Conservation (phyloP, 2,329 filamentous ascomycete genomes). For the Blastomyces emzantsi region DNA sequence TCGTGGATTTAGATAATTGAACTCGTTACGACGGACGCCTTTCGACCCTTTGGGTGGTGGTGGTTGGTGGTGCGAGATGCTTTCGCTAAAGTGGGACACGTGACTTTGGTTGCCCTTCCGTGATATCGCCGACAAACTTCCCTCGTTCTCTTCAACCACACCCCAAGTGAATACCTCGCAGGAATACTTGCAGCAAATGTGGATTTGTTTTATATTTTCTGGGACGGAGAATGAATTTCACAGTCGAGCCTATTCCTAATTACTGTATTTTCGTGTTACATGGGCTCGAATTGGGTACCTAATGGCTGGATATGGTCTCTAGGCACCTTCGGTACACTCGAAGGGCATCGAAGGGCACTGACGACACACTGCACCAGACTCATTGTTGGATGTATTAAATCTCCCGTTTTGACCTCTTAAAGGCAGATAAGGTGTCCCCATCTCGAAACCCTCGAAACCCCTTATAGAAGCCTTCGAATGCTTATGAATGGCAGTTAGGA, state of each 20-base stretch:
- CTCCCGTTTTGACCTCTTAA: neutral
- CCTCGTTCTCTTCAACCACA: neutral
- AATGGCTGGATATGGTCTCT: neutral
- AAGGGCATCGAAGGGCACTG: too few relatives aligned
- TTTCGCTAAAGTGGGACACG: slow-evolving; percentile 39
- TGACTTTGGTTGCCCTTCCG: slow-evolving; percentile 34
- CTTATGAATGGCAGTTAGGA: too few relatives aligned
- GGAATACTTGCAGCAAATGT: neutral
- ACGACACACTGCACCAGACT: neutral
- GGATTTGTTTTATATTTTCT: neutral
- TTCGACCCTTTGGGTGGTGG: slow-evolving; percentile 27
- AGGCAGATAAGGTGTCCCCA: neutral
- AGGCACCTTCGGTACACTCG: too few relatives aligned
- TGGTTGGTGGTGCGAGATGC: slow-evolving; percentile 30
- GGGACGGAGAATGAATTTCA: neutral
- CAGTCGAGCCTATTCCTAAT: neutral
- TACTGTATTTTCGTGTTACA: neutral
- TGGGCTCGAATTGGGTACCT: neutral
- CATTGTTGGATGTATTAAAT: neutral
- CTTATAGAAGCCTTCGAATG: too few relatives aligned
- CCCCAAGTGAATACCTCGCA: neutral
- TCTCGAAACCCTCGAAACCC: neutral
- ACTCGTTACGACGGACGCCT: slow-evolving; percentile 22
- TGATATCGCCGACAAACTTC: neutral
- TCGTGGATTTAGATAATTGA: slow-evolving; percentile 34